Conservation (phyloP, 2,329 filamentous ascomycete species). For the Microcera coccophila region DNA sequence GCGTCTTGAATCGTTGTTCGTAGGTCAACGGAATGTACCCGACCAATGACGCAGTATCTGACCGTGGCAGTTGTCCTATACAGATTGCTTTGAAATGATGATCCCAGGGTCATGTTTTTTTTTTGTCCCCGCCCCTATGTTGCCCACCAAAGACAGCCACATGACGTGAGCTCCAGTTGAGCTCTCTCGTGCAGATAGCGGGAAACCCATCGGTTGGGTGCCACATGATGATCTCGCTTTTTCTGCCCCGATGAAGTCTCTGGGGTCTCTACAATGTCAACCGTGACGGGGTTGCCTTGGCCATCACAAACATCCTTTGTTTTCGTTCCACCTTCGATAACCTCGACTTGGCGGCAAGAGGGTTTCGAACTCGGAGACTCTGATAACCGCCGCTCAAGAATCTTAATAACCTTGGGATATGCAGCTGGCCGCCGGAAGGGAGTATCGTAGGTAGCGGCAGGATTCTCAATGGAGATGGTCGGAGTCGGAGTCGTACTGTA, state of each 20-base stretch:
- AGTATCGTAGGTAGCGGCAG: conserved; percentile 10
- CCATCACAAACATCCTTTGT: conserved; percentile 35
- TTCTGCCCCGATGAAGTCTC: no score
- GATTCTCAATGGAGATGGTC: conserved; percentile 1
- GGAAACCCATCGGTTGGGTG: conserved; percentile 9
- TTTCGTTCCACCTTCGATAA: conserved; percentile 37
- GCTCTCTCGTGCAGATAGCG: conserved; percentile 15
- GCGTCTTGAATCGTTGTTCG: no score
- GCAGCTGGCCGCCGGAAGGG: conserved; percentile 17
- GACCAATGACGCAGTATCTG: no score
- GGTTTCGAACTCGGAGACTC: conserved; percentile 33
- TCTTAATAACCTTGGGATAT: conserved; percentile 53
- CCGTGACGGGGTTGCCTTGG: conserved; percentile 38
- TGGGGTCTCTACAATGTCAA: conserved; percentile 42
- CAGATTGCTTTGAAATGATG: no score
- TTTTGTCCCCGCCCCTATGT: no score
- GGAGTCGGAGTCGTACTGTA: conserved; percentile 11
- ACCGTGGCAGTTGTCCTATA: no score
- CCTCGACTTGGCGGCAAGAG: conserved; percentile 47
- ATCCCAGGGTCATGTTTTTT: no score
- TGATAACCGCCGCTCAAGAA: conserved; percentile 49
- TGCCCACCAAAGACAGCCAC: conserved; percentile 53
- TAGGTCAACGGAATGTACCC: no score
- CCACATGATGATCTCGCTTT: neutral
- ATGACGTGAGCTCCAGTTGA: conserved; percentile 43